Conservation (phyloP, 306 rosid genomes). For the Rosa lucieae region DNA sequence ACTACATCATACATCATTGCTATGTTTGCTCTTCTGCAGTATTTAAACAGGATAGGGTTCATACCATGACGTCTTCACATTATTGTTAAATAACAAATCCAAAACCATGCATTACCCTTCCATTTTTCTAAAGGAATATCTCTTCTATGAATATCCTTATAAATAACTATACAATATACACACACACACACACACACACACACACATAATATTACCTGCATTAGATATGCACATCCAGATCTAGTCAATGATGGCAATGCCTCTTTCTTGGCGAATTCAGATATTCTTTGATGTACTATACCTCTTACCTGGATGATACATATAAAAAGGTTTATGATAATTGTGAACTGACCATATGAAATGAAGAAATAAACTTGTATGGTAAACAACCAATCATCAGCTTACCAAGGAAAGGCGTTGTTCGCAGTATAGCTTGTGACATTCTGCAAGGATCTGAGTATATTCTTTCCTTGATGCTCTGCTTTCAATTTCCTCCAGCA, state of each 20-base stretch:
- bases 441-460: constrained; percentile 82
- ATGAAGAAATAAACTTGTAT: constrained; percentile 3
- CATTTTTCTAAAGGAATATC: neutral
- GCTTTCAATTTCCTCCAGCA: constrained; percentile 89
- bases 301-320: constrained; percentile 63
- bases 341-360: constrained; percentile 29
- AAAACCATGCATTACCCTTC: neutral
- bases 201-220: constrained; percentile 55
- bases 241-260: constrained; percentile 90
- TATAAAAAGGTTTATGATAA: constrained; percentile 18
- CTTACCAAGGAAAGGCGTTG: constrained; percentile 96
- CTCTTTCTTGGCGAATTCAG: constrained; percentile 93
- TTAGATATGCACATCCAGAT: constrained; percentile 97
- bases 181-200: too few species aligned
- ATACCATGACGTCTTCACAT: neutral
- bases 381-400: constrained; percentile 39
- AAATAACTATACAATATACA: neutral
- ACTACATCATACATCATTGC: neutral
- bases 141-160: neutral
- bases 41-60: neutral
- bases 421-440: constrained; percentile 92
- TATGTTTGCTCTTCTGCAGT: neutral
- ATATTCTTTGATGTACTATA: constrained; percentile 88
- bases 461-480: constrained; percentile 95
- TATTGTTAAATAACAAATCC: constrained; percentile 1